Base-by-base conservation (phyloP, 139 green algal genomes). In the Gonium pectorale region DNA sequence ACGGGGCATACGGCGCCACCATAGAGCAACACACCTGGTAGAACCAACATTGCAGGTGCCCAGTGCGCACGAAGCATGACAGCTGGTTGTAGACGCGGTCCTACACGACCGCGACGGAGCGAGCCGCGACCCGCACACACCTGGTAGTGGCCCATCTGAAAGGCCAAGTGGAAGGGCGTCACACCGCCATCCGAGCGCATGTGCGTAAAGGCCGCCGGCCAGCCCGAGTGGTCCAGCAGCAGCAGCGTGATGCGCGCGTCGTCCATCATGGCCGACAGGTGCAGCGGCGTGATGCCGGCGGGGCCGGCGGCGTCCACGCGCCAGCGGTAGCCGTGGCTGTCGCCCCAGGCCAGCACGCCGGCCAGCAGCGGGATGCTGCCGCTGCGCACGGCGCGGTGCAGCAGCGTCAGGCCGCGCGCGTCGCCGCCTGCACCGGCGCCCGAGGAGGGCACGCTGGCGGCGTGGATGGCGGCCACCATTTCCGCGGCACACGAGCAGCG, bases 151-250 rank as follows among this genome's bases (percentile, higher is more conserved):
- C 91, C 91, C 86, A 89, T 89, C 66, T 94, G 91, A 70, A 94
- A 90, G 40, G 88, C 89, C 38, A 94, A 84, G 73, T 94, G 91
- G 81, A 94, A 94, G 75, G 91, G 91, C 37, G 91, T 92, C 26
- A 92, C 87, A 33, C 91, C 90, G 38, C 91, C 88, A 15, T 71
- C 83, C 2, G 89, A 71, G 0, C 17, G 29, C 35, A 88, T 49
- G 51, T 72, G 52, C 5, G 89, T 93, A 70, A 93, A 89, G 15
- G 90, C 86, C 17, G 31, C 64, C 49, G 88, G 62, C 80, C 80
- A 86, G 67, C 52, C 67, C 51, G 46, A 78, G 78, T 86, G 79
- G 74, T 90, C 85, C 22, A 93, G 79, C 86, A 94, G 88, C 56
- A 83, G 71, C 52, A 94, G 77, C 31, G 64, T 73, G 4, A 92